These are phyloP conservation scores for Thuja plicata DNA, from an alignment of 83 land plant species.

Conservation along the genomic window DNA sequence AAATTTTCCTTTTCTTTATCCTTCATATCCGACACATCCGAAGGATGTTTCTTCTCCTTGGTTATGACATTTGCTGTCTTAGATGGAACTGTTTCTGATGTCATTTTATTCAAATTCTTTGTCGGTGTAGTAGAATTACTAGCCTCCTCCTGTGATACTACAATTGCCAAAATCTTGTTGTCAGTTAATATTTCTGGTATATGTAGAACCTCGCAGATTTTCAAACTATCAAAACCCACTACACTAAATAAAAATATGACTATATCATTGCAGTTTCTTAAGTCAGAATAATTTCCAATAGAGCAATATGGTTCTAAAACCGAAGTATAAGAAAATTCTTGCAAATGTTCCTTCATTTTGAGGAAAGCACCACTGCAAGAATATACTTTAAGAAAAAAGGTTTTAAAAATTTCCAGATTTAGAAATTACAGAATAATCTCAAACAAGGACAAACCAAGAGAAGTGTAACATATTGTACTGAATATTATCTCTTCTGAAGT, in stretches of 20 bases:
- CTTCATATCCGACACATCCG: not conserved
- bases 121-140: not conserved
- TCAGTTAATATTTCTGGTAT: not conserved
- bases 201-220: not conserved
- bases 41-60: not conserved
- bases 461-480: not conserved
- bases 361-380: not conserved
- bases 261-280: not conserved
- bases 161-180: not conserved
- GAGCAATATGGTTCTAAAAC: not conserved
- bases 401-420: not conserved
- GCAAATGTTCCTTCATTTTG: not conserved
- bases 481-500: not conserved
- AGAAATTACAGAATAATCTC: not conserved
- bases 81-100: constrained; percentile 1
- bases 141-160: constrained; percentile 2
- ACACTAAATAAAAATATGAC: not conserved
- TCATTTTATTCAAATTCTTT: not conserved
- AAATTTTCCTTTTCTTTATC: not conserved
- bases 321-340: not conserved
- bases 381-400: not conserved
- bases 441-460: not conserved
- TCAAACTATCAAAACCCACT: not conserved
- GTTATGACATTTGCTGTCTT: not conserved
- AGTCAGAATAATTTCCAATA: not conserved